phyloP scores from a whole-genome alignment of 352 stramenopile genomes.

The Phytophthora pseudosyringae region DNA sequence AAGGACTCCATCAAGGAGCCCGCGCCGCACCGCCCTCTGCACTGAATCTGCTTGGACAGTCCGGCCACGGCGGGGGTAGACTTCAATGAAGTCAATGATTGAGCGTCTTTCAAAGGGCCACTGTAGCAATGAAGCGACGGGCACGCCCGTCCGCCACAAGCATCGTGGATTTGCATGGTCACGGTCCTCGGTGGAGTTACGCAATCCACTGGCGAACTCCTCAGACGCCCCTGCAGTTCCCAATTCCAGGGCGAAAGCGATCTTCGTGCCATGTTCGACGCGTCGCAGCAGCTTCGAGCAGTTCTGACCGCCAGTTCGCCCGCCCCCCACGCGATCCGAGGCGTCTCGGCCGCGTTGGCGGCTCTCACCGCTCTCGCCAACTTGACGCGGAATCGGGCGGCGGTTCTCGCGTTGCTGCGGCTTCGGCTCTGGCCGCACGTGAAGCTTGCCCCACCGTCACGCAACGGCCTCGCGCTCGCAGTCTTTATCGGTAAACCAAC shows the following conservation, averaged over 20 bases:
- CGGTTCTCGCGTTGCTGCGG: conserved; percentile 29
- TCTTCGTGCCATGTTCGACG: conserved; percentile 18
- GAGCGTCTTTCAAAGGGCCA: no score
- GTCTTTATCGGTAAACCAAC: conserved; percentile 55
- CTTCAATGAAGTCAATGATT: no score
- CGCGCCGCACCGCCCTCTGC: no score
- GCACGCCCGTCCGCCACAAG: not conserved
- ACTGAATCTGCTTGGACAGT: no score
- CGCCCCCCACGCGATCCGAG: conserved; percentile 39
- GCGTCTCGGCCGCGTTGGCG: conserved; percentile 27
- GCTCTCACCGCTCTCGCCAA: conserved; percentile 34
- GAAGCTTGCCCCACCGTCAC: conserved; percentile 34
- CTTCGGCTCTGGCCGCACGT: conserved; percentile 20
- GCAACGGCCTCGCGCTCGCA: conserved; percentile 46
- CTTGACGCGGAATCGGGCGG: conserved; percentile 32
- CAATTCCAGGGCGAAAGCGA: not conserved
- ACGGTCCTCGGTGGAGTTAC: conserved; percentile 1
- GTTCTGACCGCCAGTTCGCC: conserved; percentile 12
- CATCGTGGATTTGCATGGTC: conserved; percentile 8
- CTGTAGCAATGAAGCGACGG: no score
- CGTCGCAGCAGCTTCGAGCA: conserved; percentile 3
- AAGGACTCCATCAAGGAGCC: no score
- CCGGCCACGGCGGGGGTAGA: no score
- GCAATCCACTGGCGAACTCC: not conserved
- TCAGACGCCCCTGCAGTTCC: no score